Percentiles rank a stretch among this genome's conserved stretches.
phyloP scores from a whole-genome alignment of 352 stramenopile species.

The Phytophthora sp. region DNA sequence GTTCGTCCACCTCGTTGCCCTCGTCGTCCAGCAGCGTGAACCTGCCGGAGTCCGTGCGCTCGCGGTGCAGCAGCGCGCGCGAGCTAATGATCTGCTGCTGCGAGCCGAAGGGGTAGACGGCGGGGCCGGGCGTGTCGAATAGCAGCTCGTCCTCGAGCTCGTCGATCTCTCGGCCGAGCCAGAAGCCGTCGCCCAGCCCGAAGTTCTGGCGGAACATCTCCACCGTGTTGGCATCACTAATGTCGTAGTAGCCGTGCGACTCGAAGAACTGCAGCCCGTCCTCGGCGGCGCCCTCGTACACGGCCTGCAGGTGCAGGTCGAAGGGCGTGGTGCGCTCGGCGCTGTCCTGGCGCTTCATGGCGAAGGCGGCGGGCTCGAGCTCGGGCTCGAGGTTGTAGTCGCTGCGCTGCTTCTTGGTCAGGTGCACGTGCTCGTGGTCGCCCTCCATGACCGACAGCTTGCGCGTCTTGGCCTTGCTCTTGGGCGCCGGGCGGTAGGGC shows the following conservation, averaged over 20 bases:
- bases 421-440: constrained; percentile 21
- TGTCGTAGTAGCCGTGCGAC: constrained; percentile 84
- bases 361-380: constrained; percentile 11
- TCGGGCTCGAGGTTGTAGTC: constrained; percentile 30
- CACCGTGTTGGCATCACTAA: constrained; percentile 82
- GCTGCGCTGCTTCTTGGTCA: constrained; percentile 48
- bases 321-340: constrained; percentile 48
- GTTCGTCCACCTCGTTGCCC: constrained; percentile 68
- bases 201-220: constrained; percentile 83
- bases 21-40: constrained; percentile 73
- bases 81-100: constrained; percentile 39
- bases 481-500: constrained; percentile 13
- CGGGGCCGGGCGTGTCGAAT: constrained; percentile 25
- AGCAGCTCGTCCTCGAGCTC: constrained; percentile 17
- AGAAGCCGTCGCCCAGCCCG: constrained; percentile 68
- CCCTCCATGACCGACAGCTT: constrained; percentile 46
- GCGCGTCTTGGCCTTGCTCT: constrained; percentile 38
- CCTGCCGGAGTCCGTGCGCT: constrained; percentile 41
- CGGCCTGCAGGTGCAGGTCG: constrained; percentile 66
- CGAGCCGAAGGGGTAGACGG: constrained; percentile 48
- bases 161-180: constrained; percentile 45
- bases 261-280: constrained; percentile 82
- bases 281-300: constrained; percentile 61
- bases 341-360: constrained; percentile 15
- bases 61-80: constrained; percentile 31